A percentile compares a stretch with the other conserved stretches of the same genome.
These are phyloP conservation scores for Acacia crassicarpa DNA, from an alignment of 306 rosid species.

Conservation along the genomic window DNA sequence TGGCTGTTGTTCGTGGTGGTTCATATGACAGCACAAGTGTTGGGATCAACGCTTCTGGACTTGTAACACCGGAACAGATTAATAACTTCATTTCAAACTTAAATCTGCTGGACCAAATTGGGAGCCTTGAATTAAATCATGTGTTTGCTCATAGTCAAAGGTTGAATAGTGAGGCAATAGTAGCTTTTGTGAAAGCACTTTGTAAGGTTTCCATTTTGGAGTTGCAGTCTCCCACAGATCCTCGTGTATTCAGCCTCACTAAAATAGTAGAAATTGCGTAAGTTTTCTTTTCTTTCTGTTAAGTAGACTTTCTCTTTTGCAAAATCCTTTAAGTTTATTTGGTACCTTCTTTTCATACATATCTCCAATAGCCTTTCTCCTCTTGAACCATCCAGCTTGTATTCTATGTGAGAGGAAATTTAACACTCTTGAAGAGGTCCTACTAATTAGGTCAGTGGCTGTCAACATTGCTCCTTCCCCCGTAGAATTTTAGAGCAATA, in stretches of 20 bases:
- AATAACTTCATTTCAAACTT: slow-evolving; percentile 81
- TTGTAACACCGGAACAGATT: slow-evolving; percentile 90
- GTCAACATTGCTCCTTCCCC: too few species aligned
- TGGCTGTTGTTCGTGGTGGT: slow-evolving; percentile 97
- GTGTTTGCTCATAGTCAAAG: slow-evolving; percentile 99
- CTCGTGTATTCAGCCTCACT: slow-evolving; percentile 98
- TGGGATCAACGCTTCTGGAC: slow-evolving; percentile 71
- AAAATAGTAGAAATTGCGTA: slow-evolving; percentile 98
- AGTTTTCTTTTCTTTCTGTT: slow-evolving; percentile 40
- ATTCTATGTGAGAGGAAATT: too few species aligned
- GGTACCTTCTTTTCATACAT: too few species aligned
- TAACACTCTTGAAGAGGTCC: too few species aligned
- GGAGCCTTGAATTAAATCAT: slow-evolving; percentile 95
- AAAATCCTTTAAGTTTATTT: background rate
- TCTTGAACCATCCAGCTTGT: too few species aligned
- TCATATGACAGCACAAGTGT: slow-evolving; percentile 90
- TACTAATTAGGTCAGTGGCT: too few species aligned
- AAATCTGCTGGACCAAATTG: slow-evolving; percentile 95
- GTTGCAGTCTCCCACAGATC: slow-evolving; percentile 98
- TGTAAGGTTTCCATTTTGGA: slow-evolving; percentile 92
- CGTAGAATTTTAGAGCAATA: background rate
- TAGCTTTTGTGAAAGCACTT: slow-evolving; percentile 94
- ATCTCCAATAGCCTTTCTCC: too few species aligned
- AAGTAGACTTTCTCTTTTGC: slow-evolving; percentile 17
- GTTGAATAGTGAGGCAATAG: slow-evolving; percentile 97